phyloP scores from a whole-genome alignment of 768 basidiomycete genomes.

The Russula vinacea region DNA sequence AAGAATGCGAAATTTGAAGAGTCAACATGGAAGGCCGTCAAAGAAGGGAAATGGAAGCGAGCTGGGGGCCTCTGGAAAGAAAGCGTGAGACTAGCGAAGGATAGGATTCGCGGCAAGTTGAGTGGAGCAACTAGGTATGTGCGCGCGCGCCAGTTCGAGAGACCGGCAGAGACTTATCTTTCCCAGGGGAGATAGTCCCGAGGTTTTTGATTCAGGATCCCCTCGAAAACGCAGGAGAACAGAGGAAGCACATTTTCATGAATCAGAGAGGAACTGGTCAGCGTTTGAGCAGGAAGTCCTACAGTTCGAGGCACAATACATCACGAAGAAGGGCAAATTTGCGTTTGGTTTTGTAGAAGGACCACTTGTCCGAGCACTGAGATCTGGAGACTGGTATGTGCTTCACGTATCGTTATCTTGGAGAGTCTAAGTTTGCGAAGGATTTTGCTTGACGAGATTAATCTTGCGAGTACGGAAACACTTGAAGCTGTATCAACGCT shows the following conservation, averaged over 20 bases:
- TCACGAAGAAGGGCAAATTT: constrained; percentile 84
- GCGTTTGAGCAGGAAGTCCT: constrained; percentile 63
- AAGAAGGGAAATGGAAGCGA: constrained; percentile 82
- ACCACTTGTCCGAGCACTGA: constrained; percentile 86
- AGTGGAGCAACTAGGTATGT: constrained; percentile 33
- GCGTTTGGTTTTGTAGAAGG: constrained; percentile 96
- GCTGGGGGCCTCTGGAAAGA: constrained; percentile 83
- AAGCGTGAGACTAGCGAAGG: constrained; percentile 62
- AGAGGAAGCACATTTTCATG: constrained; percentile 42
- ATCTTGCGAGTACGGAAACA: constrained; percentile 90
- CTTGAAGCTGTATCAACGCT: constrained; percentile 89
- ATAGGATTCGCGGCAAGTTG: constrained; percentile 49
- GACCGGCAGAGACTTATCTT: constrained; percentile 3
- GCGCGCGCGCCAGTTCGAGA: constrained; percentile 20
- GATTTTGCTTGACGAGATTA: constrained; percentile 95
- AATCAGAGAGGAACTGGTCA: constrained; percentile 59
- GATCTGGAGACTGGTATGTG: constrained; percentile 81
- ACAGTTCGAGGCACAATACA: constrained; percentile 84
- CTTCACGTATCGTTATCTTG: not conserved
- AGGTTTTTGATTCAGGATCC: constrained; percentile 40
- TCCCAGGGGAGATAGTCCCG: constrained; percentile 27
- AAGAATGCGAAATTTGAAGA: constrained; percentile 86
- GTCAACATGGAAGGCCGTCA: constrained; percentile 75
- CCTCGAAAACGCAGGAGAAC: constrained; percentile 74
- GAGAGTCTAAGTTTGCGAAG: constrained; percentile 40